These are phyloP conservation scores for Diplodia scrobiculata DNA, from an alignment of 2,329 filamentous ascomycete genomes.

Conservation along the genomic window DNA sequence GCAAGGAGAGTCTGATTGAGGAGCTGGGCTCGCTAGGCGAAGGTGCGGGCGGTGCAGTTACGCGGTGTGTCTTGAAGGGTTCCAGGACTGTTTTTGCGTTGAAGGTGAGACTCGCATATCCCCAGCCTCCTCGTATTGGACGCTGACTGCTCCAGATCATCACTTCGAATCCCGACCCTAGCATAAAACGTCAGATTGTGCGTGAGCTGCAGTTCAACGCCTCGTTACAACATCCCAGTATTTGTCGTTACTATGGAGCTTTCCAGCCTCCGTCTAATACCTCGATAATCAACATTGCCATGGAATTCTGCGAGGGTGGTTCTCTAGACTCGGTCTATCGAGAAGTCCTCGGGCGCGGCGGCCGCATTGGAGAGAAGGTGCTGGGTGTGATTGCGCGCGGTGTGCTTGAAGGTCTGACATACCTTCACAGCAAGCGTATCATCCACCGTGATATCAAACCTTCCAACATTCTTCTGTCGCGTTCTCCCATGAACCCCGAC, in stretches of 20 bases:
- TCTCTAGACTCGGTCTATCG: conserved; percentile 96
- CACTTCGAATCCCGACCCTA: conserved; percentile 94
- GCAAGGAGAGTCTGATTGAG: conserved; percentile 80
- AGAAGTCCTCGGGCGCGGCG: conserved; percentile 93
- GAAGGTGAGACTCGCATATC: conserved; percentile 64
- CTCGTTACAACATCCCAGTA: conserved; percentile 83
- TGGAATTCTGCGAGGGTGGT: conserved; percentile 98
- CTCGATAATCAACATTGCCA: conserved; percentile 95
- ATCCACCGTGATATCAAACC: conserved; percentile 99
- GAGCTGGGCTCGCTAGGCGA: conserved; percentile 90
- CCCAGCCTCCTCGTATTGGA: not conserved
- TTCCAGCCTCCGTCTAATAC: conserved; percentile 89
- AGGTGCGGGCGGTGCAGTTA: conserved; percentile 93
- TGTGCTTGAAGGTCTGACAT: conserved; percentile 88
- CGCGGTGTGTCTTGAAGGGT: conserved; percentile 81
- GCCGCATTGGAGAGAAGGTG: conserved; percentile 94
- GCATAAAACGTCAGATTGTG: conserved; percentile 97
- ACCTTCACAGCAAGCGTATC: conserved; percentile 92
- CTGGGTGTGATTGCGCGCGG: conserved; percentile 95
- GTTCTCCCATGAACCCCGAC: conserved; percentile 43
- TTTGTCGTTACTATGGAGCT: conserved; percentile 95
- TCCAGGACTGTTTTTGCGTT: conserved; percentile 94
- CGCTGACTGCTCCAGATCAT: conserved; percentile 68
- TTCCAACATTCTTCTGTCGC: conserved; percentile 91
- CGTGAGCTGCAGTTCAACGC: conserved; percentile 96